phyloP scores from a whole-genome alignment of 768 basidiomycete species.

The Auricularia auricula-judae region DNA sequence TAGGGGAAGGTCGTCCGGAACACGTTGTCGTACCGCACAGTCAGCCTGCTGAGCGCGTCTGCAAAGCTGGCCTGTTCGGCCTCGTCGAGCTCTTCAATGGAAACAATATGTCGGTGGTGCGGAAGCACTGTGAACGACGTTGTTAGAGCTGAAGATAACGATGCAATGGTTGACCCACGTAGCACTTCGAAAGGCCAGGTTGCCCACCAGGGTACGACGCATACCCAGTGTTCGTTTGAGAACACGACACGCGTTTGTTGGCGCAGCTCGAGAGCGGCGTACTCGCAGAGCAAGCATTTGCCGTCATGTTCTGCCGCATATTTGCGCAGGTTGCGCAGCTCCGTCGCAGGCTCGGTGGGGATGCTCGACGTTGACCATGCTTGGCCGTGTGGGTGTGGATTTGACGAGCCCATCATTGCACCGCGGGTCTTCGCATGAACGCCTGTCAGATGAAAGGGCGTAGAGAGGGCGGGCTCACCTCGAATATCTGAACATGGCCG shows the following conservation, averaged over 20 bases:
- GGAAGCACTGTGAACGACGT: conserved; percentile 46
- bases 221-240: conserved; percentile 67
- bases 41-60: conserved; percentile 49
- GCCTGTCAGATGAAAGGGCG: conserved; percentile 1
- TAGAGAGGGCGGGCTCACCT: conserved; percentile 35
- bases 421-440: conserved; percentile 66
- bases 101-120: conserved; percentile 66
- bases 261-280: conserved; percentile 53
- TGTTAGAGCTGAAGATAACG: neutral
- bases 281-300: conserved; percentile 71
- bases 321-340: conserved; percentile 43
- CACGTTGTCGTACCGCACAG: conserved; percentile 65
- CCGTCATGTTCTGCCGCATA: conserved; percentile 45
- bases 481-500: conserved; percentile 80
- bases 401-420: conserved; percentile 89
- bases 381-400: conserved; percentile 91
- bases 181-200: conserved; percentile 86
- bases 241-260: conserved; percentile 53
- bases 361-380: conserved; percentile 70
- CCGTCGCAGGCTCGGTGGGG: conserved; percentile 59
- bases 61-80: conserved; percentile 60
- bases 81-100: conserved; percentile 45
- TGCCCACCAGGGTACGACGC: conserved; percentile 91
- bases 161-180: conserved; percentile 29
- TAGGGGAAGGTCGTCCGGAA: conserved; percentile 86